phyloP scores from a whole-genome alignment of 805 yeast genomes.

The Suhomyces faveliae region DNA sequence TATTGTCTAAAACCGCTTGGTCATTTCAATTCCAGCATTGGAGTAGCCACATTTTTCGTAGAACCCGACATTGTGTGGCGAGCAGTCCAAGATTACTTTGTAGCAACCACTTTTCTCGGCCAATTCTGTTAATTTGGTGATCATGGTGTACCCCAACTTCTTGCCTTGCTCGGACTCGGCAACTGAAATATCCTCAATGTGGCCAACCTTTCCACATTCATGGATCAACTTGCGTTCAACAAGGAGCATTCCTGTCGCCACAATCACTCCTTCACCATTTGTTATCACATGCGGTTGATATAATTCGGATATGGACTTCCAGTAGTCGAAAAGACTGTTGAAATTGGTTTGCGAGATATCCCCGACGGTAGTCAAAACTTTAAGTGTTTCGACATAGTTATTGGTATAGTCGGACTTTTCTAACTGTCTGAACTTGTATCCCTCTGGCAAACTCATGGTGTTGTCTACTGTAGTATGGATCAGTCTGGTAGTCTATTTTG shows the following conservation, averaged over 20 bases:
- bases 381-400: slow-evolving; percentile 62
- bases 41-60: slow-evolving; percentile 84
- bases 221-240: slow-evolving; percentile 85
- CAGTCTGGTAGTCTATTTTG: background rate
- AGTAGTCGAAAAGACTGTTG: slow-evolving; percentile 49
- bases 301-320: slow-evolving; percentile 52
- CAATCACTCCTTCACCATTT: slow-evolving; percentile 51
- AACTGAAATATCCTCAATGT: slow-evolving; percentile 92
- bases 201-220: slow-evolving; percentile 82
- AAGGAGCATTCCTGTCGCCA: slow-evolving; percentile 80
- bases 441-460: slow-evolving; percentile 49
- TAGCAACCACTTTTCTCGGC: slow-evolving; percentile 71
- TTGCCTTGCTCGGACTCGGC: slow-evolving; percentile 75
- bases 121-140: slow-evolving; percentile 56
- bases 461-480: background rate
- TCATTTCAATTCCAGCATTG: slow-evolving; percentile 70
- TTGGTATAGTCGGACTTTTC: slow-evolving; percentile 54
- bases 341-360: slow-evolving; percentile 54
- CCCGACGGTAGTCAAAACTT: slow-evolving; percentile 82
- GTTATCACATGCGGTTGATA: slow-evolving; percentile 73
- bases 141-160: slow-evolving; percentile 68
- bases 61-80: slow-evolving; percentile 74
- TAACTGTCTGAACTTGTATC: slow-evolving; percentile 64
- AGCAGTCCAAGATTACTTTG: slow-evolving; percentile 88
- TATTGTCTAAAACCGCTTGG: slow-evolving; percentile 37